Percentiles rank a stretch among this genome's conserved stretches.
These are phyloP conservation scores for Phyllosticta paracitricarpa DNA, from an alignment of 2,329 filamentous ascomycete genomes.

Conservation along the genomic window DNA sequence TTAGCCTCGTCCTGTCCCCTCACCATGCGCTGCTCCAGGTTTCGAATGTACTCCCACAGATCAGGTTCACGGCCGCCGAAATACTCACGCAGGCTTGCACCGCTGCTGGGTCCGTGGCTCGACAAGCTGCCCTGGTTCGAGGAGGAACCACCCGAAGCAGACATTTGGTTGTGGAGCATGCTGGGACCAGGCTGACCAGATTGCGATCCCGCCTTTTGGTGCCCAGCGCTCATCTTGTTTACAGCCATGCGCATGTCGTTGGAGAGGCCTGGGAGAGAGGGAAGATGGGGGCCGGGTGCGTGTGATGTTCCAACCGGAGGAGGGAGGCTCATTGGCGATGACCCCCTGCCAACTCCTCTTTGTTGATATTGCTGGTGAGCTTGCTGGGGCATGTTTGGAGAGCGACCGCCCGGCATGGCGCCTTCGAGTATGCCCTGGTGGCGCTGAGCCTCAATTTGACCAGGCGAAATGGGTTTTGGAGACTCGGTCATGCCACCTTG, in stretches of 20 bases:
- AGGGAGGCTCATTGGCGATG: slow-evolving; percentile 38
- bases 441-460: slow-evolving; percentile 41
- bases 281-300: slow-evolving; percentile 28
- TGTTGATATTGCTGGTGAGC: slow-evolving; percentile 49
- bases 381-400: slow-evolving; percentile 56
- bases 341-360: slow-evolving; percentile 48
- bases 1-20: slow-evolving; percentile 40
- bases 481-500: slow-evolving; percentile 71
- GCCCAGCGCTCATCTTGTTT: slow-evolving; percentile 2
- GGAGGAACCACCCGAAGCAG: slow-evolving; percentile 30
- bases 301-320: slow-evolving; percentile 32
- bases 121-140: slow-evolving; percentile 38
- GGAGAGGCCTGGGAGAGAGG: slow-evolving; percentile 32
- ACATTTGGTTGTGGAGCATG: slow-evolving; percentile 32
- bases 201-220: slow-evolving; percentile 14
- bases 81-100: slow-evolving; percentile 56
- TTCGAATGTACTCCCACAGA: slow-evolving; percentile 63
- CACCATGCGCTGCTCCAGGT: slow-evolving; percentile 48
- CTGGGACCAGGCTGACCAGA: slow-evolving; percentile 24
- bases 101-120: slow-evolving; percentile 46
- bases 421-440: slow-evolving; percentile 43
- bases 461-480: slow-evolving; percentile 72
- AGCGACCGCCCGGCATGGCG: slow-evolving; percentile 46
- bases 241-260: slow-evolving; percentile 16
- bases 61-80: slow-evolving; percentile 44